Percentiles rank a stretch among this genome's conserved stretches.
Evolutionary conservation across 495 filamentous ascomycete genomes (phyloP).

Genomic region (Xylaria sp.): DNA sequence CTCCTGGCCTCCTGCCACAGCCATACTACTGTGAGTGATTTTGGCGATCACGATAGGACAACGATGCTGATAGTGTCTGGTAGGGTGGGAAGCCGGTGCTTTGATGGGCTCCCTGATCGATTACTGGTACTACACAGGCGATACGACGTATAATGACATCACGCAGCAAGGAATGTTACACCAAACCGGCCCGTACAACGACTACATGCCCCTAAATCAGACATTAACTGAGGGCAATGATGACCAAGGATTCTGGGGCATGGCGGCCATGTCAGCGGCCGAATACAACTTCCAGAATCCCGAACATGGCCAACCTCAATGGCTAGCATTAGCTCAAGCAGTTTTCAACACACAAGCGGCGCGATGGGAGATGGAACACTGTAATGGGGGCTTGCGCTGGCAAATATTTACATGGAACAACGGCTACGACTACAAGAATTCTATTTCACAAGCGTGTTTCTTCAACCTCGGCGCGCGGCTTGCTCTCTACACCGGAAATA

Average conservation of each 20-base stretch:
- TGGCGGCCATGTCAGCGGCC: constrained; percentile 72
- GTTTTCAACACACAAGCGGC: constrained; percentile 77
- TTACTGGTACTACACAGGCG: constrained; percentile 73
- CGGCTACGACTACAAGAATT: constrained; percentile 82
- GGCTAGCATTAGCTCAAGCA: constrained; percentile 82
- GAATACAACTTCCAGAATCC: constrained; percentile 70
- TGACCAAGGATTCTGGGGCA: constrained; percentile 73
- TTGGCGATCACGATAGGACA: background rate
- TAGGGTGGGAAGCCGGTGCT: constrained; percentile 84
- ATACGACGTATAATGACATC: constrained; percentile 65
- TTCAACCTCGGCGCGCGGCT: constrained; percentile 76
- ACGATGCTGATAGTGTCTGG: constrained; percentile 49
- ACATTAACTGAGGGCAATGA: constrained; percentile 69
- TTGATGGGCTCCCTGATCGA: constrained; percentile 73
- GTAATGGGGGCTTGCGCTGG: constrained; percentile 82
- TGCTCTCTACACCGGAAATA: constrained; percentile 73
- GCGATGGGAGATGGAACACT: constrained; percentile 67
- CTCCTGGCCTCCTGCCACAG: constrained; percentile 51
- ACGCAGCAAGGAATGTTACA: constrained; percentile 60
- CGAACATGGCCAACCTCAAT: constrained; percentile 64
- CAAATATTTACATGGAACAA: constrained; percentile 78
- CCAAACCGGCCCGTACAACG: constrained; percentile 63
- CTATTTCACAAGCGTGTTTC: constrained; percentile 70
- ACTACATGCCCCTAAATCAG: constrained; percentile 70
- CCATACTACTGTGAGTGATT: constrained; percentile 50